phyloP scores from a whole-genome alignment of 768 basidiomycete species.

The Phlebiopsis gigantea region DNA sequence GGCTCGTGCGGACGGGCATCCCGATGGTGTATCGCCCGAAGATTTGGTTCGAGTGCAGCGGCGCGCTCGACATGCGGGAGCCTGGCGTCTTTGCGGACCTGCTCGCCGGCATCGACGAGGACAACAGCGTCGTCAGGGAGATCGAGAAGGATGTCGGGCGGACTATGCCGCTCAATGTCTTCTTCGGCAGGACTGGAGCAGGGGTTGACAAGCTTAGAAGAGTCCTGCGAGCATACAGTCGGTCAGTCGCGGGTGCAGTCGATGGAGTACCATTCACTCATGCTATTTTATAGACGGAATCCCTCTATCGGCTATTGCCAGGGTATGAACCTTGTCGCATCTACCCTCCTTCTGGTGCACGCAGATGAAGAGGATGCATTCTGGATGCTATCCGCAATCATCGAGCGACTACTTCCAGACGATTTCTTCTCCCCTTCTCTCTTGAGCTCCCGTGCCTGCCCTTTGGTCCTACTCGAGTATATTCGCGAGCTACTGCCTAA shows the following conservation, averaged over 20 bases:
- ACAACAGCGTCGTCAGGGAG: slow-evolving; percentile 56
- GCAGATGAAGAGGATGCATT: slow-evolving; percentile 97
- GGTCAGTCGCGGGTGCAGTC: slow-evolving; percentile 44
- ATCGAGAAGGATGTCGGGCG: slow-evolving; percentile 95
- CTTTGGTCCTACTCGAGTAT: slow-evolving; percentile 83
- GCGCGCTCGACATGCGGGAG: slow-evolving; percentile 86
- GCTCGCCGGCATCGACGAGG: slow-evolving; percentile 37
- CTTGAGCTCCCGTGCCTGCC: slow-evolving; percentile 91
- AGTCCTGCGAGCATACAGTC: slow-evolving; percentile 87
- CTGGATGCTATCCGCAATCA: slow-evolving; percentile 87
- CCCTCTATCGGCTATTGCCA: slow-evolving; percentile 92
- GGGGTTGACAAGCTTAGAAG: slow-evolving; percentile 90
- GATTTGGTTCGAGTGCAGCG: slow-evolving; percentile 91
- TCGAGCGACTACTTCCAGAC: slow-evolving; percentile 83
- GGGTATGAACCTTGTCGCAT: slow-evolving; percentile 94
- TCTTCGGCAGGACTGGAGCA: slow-evolving; percentile 95
- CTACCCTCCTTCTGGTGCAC: slow-evolving; percentile 87
- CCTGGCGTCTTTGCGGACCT: slow-evolving; percentile 88
- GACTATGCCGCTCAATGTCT: slow-evolving; percentile 92
- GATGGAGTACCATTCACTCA: neutral
- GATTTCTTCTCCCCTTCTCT: slow-evolving; percentile 93
- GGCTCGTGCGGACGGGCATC: slow-evolving; percentile 79
- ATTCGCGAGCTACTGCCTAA: slow-evolving; percentile 74
- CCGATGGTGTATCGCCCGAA: slow-evolving; percentile 85
- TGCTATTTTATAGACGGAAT: slow-evolving; percentile 59